These are phyloP conservation scores for Alternaria infectoria DNA, from an alignment of 2,329 filamentous ascomycete genomes.

Conservation along the genomic window DNA sequence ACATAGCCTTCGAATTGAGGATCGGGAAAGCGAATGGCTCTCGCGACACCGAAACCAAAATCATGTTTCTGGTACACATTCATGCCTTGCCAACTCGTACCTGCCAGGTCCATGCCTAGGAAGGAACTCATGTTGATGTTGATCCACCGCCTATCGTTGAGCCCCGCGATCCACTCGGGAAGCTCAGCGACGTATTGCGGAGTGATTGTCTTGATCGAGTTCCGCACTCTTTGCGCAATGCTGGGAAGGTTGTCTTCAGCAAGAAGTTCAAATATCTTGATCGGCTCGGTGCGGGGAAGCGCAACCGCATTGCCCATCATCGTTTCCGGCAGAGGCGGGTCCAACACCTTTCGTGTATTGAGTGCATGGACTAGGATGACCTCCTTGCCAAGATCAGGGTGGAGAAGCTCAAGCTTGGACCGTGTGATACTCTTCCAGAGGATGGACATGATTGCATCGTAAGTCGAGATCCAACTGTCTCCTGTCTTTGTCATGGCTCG, in stretches of 20 bases:
- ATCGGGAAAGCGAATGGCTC: constrained; percentile 18
- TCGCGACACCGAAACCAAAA: constrained; percentile 39
- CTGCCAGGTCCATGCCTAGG: constrained; percentile 32
- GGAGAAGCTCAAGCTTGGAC: constrained; percentile 23
- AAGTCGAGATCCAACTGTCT: constrained; percentile 30
- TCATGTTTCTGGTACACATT: constrained; percentile 32
- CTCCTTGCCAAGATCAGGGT: constrained; percentile 11
- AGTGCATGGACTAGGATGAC: constrained; percentile 29
- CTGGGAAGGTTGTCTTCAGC: constrained; percentile 15
- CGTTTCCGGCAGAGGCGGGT: constrained; percentile 27
- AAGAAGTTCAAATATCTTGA: constrained; percentile 18
- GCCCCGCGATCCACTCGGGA: constrained; percentile 29
- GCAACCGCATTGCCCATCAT: constrained; percentile 30
- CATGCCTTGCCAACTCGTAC: constrained; percentile 34
- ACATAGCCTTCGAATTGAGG: constrained; percentile 25
- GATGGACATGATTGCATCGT: constrained; percentile 33
- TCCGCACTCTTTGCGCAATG: constrained; percentile 28
- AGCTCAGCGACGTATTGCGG: constrained; percentile 23
- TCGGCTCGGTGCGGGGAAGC: constrained; percentile 15
- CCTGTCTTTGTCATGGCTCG: constrained; percentile 1
- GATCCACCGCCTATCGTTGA: constrained; percentile 28
- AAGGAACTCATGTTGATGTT: constrained; percentile 28
- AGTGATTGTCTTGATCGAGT: constrained; percentile 27
- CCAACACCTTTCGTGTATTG: constrained; percentile 23
- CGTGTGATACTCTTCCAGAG: constrained; percentile 29